Base-by-base conservation (phyloP, 495 filamentous ascomycete genomes). In the Aspergillus wentii region DNA sequence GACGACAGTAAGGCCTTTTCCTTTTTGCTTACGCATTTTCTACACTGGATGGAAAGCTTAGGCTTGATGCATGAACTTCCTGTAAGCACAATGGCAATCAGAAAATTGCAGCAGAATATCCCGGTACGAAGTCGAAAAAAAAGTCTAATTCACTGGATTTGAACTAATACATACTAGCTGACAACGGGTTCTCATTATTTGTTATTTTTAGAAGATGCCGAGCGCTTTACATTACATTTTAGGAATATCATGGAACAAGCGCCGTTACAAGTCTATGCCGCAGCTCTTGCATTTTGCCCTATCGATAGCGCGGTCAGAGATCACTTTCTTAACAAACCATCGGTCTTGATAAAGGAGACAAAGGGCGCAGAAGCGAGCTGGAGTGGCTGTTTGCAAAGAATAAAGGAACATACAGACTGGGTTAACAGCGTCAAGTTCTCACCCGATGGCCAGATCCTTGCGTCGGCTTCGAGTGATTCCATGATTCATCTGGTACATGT, bases 41-140 rank as follows among this genome's bases (percentile, higher is more conserved):
- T n/a, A n/a, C n/a, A n/a, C n/a, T n/a, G n/a, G 63, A 32, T 68
- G 17, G 63, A 68, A 40, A 53, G 52, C 13, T 17, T 68, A 10
- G 47, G 48, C 28, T 38, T 54, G 7, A 20, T 64, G n/a, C 27
- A 35, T 17, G 29, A 42, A 16, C 16, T 33, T 4, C n/a, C 33
- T 8, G 9, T 33, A n/a, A 27, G n/a, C 1, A 21, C 43, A 18
- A 1, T 39, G 0, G 18, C 19, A 29, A 33, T 54, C 11, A 23
- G 15, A 25, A 28, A 25, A 14, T 13, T 45, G 15, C 31, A 26
- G 18, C 9, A 10, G n/a, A 13, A 20, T 15, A 3, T 32, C 4
- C 16, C 22, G 28, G 29, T 43, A 16, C 3, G 22, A n/a, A n/a
- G 11, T 17, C 21, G 13, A 10, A 6, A 10, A 10, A 6, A n/a